Conservation (phyloP, 2,329 filamentous ascomycete species). For the Pestalotiopsis sp. region DNA sequence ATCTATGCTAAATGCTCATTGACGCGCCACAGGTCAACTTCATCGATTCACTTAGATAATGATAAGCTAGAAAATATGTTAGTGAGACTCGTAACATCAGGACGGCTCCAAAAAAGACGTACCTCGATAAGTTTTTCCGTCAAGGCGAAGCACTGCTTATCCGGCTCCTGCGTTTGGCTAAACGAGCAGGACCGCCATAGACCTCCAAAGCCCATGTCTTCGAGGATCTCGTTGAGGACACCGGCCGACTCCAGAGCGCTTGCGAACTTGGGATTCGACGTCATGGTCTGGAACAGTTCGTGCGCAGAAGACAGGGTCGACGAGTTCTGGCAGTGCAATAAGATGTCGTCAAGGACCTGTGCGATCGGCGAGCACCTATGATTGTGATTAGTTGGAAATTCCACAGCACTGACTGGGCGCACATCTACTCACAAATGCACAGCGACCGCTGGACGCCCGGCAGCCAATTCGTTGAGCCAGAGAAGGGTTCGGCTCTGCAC, state of each 20-base stretch:
- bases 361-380: conserved; percentile 56
- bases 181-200: conserved; percentile 60
- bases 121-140: conserved; percentile 65
- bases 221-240: conserved; percentile 52
- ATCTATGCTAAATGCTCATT: background rate
- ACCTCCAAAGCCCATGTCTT: conserved; percentile 63
- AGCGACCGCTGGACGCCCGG: conserved; percentile 55
- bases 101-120: conserved; percentile 24
- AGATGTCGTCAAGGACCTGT: conserved; percentile 59
- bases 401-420: background rate
- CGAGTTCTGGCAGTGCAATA: conserved; percentile 64
- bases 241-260: conserved; percentile 47
- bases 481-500: conserved; percentile 59
- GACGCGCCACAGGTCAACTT: background rate
- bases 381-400: background rate
- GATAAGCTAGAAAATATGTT: conserved; percentile 12
- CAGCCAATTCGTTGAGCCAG: conserved; percentile 61
- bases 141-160: conserved; percentile 51
- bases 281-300: conserved; percentile 57
- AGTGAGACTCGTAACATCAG: background rate
- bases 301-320: conserved; percentile 62
- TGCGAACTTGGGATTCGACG: conserved; percentile 52
- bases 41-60: conserved; percentile 12
- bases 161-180: conserved; percentile 47
- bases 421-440: conserved; percentile 52